Percentiles rank a stretch among this genome's conserved stretches.
These are phyloP conservation scores for Phialemonium atrogriseum DNA, from an alignment of 2,329 filamentous ascomycete species.

Conservation along the genomic window DNA sequence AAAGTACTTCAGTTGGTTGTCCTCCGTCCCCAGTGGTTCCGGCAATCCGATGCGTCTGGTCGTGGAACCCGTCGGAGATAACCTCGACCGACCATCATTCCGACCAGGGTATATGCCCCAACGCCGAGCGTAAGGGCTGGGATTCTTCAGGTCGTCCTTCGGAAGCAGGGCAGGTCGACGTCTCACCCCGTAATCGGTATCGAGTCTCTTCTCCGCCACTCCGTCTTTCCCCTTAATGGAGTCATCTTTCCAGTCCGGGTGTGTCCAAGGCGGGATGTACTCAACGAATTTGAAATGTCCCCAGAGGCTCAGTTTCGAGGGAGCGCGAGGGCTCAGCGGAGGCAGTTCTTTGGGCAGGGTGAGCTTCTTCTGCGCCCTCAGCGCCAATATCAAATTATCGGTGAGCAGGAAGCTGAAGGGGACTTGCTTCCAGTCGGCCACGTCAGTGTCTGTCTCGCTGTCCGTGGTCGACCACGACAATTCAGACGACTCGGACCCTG, in stretches of 20 bases:
- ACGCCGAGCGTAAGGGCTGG: conserved; percentile 6
- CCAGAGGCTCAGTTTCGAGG: too few species aligned
- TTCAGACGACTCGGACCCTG: too few species aligned
- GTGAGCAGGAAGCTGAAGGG: too few species aligned
- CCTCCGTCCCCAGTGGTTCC: too few species aligned
- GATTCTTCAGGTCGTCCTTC: conserved; percentile 3
- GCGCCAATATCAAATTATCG: too few species aligned
- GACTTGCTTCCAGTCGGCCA: too few species aligned
- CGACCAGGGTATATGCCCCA: conserved; percentile 4
- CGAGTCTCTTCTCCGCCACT: background rate
- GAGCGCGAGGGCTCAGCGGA: too few species aligned
- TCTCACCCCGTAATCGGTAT: background rate
- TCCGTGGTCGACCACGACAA: too few species aligned
- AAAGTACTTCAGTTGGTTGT: too few species aligned
- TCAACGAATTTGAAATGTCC: background rate
- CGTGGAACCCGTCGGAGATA: conserved; percentile 5
- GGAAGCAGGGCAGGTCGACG: conserved; percentile 7
- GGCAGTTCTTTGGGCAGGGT: too few species aligned
- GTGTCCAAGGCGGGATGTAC: background rate
- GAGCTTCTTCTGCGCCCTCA: too few species aligned
- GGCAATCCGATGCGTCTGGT: conserved; percentile 4
- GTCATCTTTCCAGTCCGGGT: conserved; percentile 1
- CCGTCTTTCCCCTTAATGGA: background rate
- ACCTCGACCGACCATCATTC: conserved; percentile 5
- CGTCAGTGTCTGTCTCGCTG: too few species aligned